Conservation (phyloP, 176 grass and related monocot genomes). For the Themeda triandra region DNA sequence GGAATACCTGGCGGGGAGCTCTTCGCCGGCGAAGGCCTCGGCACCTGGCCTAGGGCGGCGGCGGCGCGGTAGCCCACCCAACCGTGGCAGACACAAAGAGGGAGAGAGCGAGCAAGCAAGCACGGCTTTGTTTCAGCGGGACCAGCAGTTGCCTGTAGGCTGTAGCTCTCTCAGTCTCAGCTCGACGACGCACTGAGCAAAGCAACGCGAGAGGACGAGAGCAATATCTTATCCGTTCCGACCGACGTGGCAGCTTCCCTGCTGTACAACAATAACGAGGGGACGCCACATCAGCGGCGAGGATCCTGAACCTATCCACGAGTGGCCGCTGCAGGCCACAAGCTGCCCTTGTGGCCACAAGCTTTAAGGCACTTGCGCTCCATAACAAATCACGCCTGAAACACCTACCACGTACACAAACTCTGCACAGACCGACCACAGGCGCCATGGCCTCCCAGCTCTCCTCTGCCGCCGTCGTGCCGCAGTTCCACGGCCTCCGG, state of each 20-base stretch:
- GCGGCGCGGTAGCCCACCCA: neutral
- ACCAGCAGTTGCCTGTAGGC: neutral
- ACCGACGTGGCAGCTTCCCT: slow-evolving; percentile 8
- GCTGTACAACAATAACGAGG: slow-evolving; percentile 33
- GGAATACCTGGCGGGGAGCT: neutral
- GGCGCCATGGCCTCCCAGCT: slow-evolving; percentile 67
- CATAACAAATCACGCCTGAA: neutral
- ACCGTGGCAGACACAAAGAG: neutral
- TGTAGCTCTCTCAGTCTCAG: neutral
- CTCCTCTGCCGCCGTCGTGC: slow-evolving; percentile 52
- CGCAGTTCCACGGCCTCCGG: slow-evolving; percentile 61
- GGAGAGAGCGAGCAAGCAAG: neutral
- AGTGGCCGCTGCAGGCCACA: slow-evolving; percentile 49
- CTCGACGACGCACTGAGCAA: neutral
- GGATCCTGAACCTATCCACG: slow-evolving; percentile 66
- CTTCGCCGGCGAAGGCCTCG: neutral
- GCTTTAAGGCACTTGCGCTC: slow-evolving; percentile 42
- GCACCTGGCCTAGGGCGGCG: neutral
- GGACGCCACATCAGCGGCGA: slow-evolving; percentile 57
- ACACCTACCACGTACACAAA: neutral
- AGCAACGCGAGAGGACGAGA: neutral
- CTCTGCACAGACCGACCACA: neutral
- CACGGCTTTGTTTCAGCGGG: neutral
- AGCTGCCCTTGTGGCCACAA: slow-evolving; percentile 46
- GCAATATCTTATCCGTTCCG: slow-evolving; percentile 51